Percentiles rank a stretch among this genome's conserved stretches.
Evolutionary conservation across 352 stramenopile species (phyloP).

Genomic region (Aphanomyces cochlioides): DNA sequence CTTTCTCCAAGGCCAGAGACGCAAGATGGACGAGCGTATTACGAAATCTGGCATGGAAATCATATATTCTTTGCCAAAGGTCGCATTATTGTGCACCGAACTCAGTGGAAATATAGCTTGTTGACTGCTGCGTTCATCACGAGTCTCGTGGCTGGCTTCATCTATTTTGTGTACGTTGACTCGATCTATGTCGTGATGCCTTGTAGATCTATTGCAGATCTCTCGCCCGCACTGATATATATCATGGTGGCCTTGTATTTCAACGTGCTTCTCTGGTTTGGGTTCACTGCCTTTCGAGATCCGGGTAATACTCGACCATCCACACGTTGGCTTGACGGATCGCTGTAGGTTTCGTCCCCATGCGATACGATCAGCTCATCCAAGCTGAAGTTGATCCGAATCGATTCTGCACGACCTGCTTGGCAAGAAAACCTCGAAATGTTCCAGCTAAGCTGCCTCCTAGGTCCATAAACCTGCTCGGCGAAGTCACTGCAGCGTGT

Average conservation of each 20-base stretch:
- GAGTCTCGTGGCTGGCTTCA: conserved; percentile 9
- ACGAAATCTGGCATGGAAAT: conserved; percentile 21
- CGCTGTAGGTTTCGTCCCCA: conserved; percentile 18
- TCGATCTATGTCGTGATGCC: background rate
- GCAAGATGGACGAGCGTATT: conserved; percentile 7
- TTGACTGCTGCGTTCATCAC: conserved; percentile 18
- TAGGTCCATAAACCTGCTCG: conserved; percentile 23
- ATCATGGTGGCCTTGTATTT: conserved; percentile 9
- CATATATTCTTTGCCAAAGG: conserved; percentile 21
- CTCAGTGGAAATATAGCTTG: conserved; percentile 20
- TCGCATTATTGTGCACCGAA: conserved; percentile 20
- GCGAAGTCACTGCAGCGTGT: conserved; percentile 21
- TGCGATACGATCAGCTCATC: conserved; percentile 26
- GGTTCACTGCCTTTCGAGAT: conserved; percentile 25
- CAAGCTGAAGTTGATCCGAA: background rate
- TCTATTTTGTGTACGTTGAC: conserved; percentile 22
- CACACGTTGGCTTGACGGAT: background rate
- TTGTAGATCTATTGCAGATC: conserved; percentile 5
- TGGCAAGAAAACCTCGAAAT: background rate
- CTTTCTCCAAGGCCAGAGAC: background rate
- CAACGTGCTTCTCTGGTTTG: conserved; percentile 26
- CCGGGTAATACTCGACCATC: conserved; percentile 17
- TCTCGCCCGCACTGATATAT: background rate
- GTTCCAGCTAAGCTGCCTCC: background rate
- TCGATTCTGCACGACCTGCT: conserved; percentile 24